Evolutionary conservation across 495 filamentous ascomycete genomes (phyloP).

Genomic region (Hyaloscypha finlandica): DNA sequence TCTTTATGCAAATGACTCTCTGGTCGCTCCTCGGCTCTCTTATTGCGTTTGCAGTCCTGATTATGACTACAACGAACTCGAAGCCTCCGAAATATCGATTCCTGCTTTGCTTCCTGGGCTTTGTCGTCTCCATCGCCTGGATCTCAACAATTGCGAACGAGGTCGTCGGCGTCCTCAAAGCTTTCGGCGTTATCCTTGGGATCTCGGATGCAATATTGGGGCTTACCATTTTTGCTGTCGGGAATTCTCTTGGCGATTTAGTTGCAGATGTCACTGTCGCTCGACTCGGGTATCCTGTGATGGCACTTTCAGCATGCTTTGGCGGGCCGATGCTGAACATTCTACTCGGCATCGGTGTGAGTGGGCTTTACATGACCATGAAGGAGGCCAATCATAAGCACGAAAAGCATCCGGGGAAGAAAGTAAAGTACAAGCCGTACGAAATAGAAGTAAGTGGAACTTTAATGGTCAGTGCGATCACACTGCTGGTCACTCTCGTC

Average conservation of each 20-base stretch:
- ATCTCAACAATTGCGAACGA: slow-evolving; percentile 95
- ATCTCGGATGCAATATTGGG: slow-evolving; percentile 97
- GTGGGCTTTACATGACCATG: slow-evolving; percentile 82
- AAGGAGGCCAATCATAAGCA: slow-evolving; percentile 55
- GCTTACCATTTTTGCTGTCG: slow-evolving; percentile 94
- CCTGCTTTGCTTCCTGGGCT: slow-evolving; percentile 85
- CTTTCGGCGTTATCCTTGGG: slow-evolving; percentile 85
- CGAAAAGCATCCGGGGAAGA: slow-evolving; percentile 56
- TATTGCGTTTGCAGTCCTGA: slow-evolving; percentile 59
- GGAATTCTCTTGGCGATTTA: slow-evolving; percentile 91
- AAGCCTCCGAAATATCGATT: slow-evolving; percentile 67
- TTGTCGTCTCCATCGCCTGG: slow-evolving; percentile 89
- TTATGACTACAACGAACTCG: slow-evolving; percentile 60
- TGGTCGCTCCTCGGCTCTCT: slow-evolving; percentile 72
- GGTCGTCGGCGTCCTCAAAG: slow-evolving; percentile 93
- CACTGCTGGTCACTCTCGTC: slow-evolving; percentile 77
- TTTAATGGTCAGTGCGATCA: slow-evolving; percentile 77
- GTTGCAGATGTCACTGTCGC: slow-evolving; percentile 96
- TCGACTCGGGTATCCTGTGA: slow-evolving; percentile 89
- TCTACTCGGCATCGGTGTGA: slow-evolving; percentile 86
- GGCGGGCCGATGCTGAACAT: slow-evolving; percentile 99
- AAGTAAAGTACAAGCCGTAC: slow-evolving; percentile 61
- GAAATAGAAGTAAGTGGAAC: slow-evolving; percentile 81
- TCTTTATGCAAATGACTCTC: slow-evolving; percentile 63
- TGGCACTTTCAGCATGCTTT: slow-evolving; percentile 95